Base-by-base conservation (phyloP, 768 basidiomycete genomes). In the Lactarius sanguifluus region DNA sequence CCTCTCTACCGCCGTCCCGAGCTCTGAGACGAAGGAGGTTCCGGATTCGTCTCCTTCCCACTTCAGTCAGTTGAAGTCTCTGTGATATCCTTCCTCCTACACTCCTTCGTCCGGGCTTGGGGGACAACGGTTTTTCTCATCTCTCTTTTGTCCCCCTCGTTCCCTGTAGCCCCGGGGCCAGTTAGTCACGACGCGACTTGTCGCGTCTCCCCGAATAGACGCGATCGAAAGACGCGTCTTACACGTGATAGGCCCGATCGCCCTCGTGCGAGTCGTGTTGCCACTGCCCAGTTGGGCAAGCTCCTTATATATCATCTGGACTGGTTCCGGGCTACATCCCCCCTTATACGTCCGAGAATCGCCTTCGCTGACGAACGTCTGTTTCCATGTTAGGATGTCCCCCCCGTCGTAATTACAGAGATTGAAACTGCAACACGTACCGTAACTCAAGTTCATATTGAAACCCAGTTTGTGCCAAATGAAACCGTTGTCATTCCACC, bases 21-120 rank as follows among this genome's bases (percentile, higher is more conserved):
- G 88, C 88, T 92, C 84, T 92, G 88, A 92, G 91, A 91, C 91
- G 91, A 92, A 89, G 91, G 90, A 86, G 91, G 86, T 76, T 77
- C 63, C 59, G 64, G 43, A 72, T 71, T 70, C 78, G 76, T 71
- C 72, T 75, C 71, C 71, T 73, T 72, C 72, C 70, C 69, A 71
- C 76, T 73, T 79, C 80, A 75, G 80, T 77, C 81, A 80, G 86
- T 76, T 74, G 81, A 85, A 85, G 78, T 85, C 85, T 90, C 85
- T 84, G 89, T 90, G 85, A 85, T 78, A 74, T 78, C 82, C 84
- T 81, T 79, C 72, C 77, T 77, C 78, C 79, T 78, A 80, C 81
- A 83, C 86, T 87, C 89, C 89, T 88, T 90, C 88, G 87, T 88
- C 88, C 84, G 90, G 90, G 90, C 88, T 90, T 86, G 89, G 90